Conservation (phyloP, 208 protist species). For the Perkinsela sp. region DNA sequence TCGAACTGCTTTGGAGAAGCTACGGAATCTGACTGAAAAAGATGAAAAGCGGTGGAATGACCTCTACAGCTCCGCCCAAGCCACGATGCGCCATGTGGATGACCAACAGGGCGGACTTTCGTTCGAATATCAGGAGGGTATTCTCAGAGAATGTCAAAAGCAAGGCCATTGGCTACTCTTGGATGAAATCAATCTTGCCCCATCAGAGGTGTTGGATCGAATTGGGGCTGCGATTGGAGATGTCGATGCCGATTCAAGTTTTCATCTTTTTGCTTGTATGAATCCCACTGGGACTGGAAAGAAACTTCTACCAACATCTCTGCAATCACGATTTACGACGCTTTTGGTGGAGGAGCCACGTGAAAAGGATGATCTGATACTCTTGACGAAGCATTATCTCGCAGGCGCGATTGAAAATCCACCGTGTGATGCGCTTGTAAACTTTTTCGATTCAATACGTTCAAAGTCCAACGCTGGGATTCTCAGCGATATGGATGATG, state of each 20-base stretch:
- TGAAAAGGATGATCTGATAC: constrained; percentile 68
- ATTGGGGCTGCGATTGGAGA: constrained; percentile 77
- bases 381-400: constrained; percentile 67
- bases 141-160: constrained; percentile 75
- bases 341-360: constrained; percentile 88
- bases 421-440: constrained; percentile 64
- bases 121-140: constrained; percentile 92
- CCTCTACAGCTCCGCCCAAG: constrained; percentile 13
- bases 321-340: constrained; percentile 88
- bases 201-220: constrained; percentile 82
- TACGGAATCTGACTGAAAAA: constrained; percentile 1
- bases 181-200: constrained; percentile 98
- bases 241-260: constrained; percentile 77
- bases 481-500: constrained; percentile 63
- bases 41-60: constrained; percentile 13
- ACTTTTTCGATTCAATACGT: constrained; percentile 72
- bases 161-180: constrained; percentile 96
- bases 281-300: constrained; percentile 99
- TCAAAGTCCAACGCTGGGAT: constrained; percentile 41
- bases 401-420: constrained; percentile 31
- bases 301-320: constrained; percentile 75
- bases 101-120: constrained; percentile 53
- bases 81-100: constrained; percentile 19
- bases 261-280: constrained; percentile 98
- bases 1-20: constrained; percentile 5